A percentile compares a stretch with the other conserved stretches of the same genome.
These are phyloP conservation scores for Kazachstania taianensis DNA, from an alignment of 805 yeast genomes.

Conservation along the genomic window DNA sequence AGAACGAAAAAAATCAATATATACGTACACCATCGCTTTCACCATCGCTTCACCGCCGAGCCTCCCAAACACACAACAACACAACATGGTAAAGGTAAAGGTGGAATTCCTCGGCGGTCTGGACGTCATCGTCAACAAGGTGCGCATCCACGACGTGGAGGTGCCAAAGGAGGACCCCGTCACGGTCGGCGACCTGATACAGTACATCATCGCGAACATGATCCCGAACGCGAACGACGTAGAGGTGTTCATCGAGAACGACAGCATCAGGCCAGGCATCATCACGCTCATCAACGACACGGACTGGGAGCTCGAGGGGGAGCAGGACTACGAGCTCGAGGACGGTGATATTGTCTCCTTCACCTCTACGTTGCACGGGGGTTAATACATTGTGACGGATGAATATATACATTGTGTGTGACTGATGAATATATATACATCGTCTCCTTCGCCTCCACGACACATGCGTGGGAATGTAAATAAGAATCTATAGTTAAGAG, in stretches of 20 bases:
- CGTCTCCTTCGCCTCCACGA: background rate
- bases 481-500: too few species aligned
- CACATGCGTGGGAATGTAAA: background rate
- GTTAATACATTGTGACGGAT: too few species aligned
- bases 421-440: background rate
- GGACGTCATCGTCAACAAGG: slow-evolving; percentile 62
- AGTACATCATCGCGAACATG: slow-evolving; percentile 42
- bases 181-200: slow-evolving; percentile 41
- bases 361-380: slow-evolving; percentile 93
- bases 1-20: too few species aligned
- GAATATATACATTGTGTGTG: background rate
- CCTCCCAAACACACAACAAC: background rate
- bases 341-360: slow-evolving; percentile 71
- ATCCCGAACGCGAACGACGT: slow-evolving; percentile 52
- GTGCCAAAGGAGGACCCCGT: slow-evolving; percentile 35
- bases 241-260: slow-evolving; percentile 75
- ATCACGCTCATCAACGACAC: slow-evolving; percentile 85
- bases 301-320: slow-evolving; percentile 95
- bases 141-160: slow-evolving; percentile 42
- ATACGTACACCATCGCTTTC: background rate
- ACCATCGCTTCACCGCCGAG: too few species aligned
- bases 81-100: slow-evolving; percentile 28
- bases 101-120: slow-evolving; percentile 64
- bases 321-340: slow-evolving; percentile 69
- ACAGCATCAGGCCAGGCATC: slow-evolving; percentile 80